phyloP scores from a whole-genome alignment of 495 filamentous ascomycete species.

The Penicillium dipodomyicola region DNA sequence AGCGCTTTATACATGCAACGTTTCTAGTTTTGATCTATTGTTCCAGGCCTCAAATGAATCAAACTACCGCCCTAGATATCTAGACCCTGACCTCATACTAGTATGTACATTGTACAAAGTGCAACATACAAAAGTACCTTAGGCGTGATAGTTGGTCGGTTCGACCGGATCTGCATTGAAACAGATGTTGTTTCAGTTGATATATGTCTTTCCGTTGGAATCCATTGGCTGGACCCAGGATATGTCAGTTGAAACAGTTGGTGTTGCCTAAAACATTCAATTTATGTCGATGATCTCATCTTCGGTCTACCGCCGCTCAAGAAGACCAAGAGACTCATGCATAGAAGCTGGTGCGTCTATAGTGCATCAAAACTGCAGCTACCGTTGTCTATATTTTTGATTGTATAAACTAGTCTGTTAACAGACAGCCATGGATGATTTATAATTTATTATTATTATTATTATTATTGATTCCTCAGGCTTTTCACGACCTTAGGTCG shows the following conservation, averaged over 20 bases:
- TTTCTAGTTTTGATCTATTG: too few relatives aligned
- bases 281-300: neutral
- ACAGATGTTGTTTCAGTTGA: neutral
- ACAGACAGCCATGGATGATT: too few relatives aligned
- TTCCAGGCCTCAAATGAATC: too few relatives aligned
- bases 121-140: neutral
- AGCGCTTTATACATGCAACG: too few relatives aligned
- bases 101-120: too few relatives aligned
- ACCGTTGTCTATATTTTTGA: neutral
- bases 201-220: neutral
- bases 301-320: neutral
- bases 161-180: neutral
- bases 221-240: neutral
- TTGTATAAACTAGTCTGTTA: too few relatives aligned
- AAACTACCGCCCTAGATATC: neutral
- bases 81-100: neutral
- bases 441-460: too few relatives aligned
- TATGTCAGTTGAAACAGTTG: neutral
- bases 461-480: too few relatives aligned
- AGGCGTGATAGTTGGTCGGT: slow-evolving; percentile 2
- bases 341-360: neutral
- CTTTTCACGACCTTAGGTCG: too few relatives aligned
- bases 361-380: neutral
- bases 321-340: too few relatives aligned
- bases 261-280: too few relatives aligned